phyloP scores from a whole-genome alignment of 208 protist species.

The Leishmania braziliensis region DNA sequence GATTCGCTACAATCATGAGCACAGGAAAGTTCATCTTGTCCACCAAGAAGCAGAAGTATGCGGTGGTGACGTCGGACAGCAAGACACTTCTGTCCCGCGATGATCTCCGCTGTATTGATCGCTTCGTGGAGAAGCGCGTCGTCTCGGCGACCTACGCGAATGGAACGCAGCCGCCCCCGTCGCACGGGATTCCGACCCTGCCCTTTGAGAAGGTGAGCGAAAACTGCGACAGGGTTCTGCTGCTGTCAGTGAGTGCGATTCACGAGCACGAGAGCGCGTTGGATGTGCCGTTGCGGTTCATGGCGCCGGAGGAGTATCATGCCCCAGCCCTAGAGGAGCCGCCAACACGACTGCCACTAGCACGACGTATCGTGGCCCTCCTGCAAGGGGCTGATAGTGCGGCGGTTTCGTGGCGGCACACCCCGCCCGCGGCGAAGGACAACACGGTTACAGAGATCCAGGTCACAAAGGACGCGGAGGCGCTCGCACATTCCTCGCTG shows the following conservation, averaged over 20 bases:
- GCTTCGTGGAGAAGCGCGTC: conserved; percentile 53
- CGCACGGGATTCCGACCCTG: conserved; percentile 56
- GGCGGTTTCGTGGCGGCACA: conserved; percentile 45
- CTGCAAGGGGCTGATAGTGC: conserved; percentile 73
- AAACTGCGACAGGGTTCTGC: conserved; percentile 57
- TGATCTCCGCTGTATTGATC: conserved; percentile 57
- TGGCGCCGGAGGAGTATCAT: conserved; percentile 73
- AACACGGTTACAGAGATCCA: conserved; percentile 41
- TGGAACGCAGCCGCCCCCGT: conserved; percentile 33
- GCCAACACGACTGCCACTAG: conserved; percentile 54
- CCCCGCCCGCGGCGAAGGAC: conserved; percentile 15
- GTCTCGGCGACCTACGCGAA: conserved; percentile 29
- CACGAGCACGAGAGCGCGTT: conserved; percentile 64
- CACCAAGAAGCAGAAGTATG: conserved; percentile 57
- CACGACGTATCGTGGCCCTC: conserved; percentile 66
- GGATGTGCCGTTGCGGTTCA: conserved; percentile 81
- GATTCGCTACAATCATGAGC: conserved; percentile 18
- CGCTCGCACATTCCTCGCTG: conserved; percentile 60
- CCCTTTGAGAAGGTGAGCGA: conserved; percentile 57
- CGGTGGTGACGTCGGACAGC: conserved; percentile 48
- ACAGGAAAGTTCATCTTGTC: conserved; percentile 41
- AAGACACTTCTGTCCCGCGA: conserved; percentile 54
- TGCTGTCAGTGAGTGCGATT: conserved; percentile 48
- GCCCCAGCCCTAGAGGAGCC: conserved; percentile 69
- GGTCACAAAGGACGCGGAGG: conserved; percentile 62